A percentile compares a stretch with the other conserved stretches of the same genome.
phyloP scores from a whole-genome alignment of 2,329 filamentous ascomycete genomes.

The Colletotrichum gloeosporioides region DNA sequence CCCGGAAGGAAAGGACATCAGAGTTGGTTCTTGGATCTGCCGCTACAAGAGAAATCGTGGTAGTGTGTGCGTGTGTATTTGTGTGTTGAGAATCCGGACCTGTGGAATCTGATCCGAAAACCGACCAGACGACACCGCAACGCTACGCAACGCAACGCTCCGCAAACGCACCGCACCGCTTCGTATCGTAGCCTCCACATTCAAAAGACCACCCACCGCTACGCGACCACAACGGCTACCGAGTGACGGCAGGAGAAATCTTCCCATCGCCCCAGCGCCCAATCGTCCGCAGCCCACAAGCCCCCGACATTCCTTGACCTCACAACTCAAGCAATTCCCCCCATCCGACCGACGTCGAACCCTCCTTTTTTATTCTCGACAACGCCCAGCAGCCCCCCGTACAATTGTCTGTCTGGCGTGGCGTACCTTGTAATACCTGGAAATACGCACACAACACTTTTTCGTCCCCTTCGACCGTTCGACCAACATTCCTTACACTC shows the following conservation, averaged over 20 bases:
- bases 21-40: background rate
- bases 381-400: conserved; percentile 5
- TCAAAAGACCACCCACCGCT: conserved; percentile 15
- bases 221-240: conserved; percentile 20
- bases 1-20: conserved; percentile 16
- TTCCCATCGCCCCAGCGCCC: conserved; percentile 15
- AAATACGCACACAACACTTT: conserved; percentile 11
- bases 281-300: conserved; percentile 17
- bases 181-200: conserved; percentile 20
- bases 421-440: conserved; percentile 25
- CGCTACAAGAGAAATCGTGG: background rate
- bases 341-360: conserved; percentile 18
- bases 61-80: background rate
- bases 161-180: background rate
- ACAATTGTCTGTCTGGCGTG: conserved; percentile 11
- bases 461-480: conserved; percentile 6
- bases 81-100: background rate
- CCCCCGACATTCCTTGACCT: conserved; percentile 26
- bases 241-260: conserved; percentile 22
- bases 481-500: conserved; percentile 19
- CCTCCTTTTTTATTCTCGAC: conserved; percentile 20
- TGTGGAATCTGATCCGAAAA: conserved; percentile 17
- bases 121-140: conserved; percentile 1
- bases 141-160: background rate
- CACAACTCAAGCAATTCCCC: background rate